Base-by-base conservation (phyloP, 2,329 filamentous ascomycete genomes). In the Whalleya microplaca region DNA sequence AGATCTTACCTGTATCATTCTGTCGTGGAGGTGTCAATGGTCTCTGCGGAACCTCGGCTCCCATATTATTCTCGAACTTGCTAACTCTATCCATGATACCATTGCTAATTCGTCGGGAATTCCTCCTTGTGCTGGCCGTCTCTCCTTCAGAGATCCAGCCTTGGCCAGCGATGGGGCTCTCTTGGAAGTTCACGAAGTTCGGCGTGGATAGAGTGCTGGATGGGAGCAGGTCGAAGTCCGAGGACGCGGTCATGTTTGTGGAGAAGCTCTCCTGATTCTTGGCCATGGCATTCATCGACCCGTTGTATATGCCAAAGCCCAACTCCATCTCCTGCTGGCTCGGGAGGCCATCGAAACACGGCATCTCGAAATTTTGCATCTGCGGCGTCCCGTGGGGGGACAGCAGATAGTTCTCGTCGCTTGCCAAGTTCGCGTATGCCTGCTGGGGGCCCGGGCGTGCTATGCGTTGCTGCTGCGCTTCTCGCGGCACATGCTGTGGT, bases 381-480 rank as follows among this genome's bases (percentile, higher is more conserved):
- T 84, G 79, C 40, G 83, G 82, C 53, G 83, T 84, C 63, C 76
- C 76, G 68, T 81, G 76, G 44, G 84, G 82, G 48, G 84, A 84
- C 64, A 84, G 74, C 41, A 85, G 73, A 67, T 84, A 87, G 74
- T 76, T 80, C 71, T 84, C 84, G 75, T 76, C 77, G 59, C 55
- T 66, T 64, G 67, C 69, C 63, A 71, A 71, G 69, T 71, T 70
- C 64, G 65, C 64, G 66, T 69, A 71, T 55, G 67, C 65, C 61
- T 75, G 68, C 70, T 75, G 75, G 56, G 72, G 81, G 84, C 89
- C 88, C 85, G 89, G 89, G 86, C 90, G 87, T 84, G 85, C 84
- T 84, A 86, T 84, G 84, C 85, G 86, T 81, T 92, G 90, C 87
- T 91, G 86, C 85, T 94, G 91, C 87, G 89, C 84, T 90, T 91